phyloP scores from a whole-genome alignment of 2,329 filamentous ascomycete genomes.

The Alternaria sp. region DNA sequence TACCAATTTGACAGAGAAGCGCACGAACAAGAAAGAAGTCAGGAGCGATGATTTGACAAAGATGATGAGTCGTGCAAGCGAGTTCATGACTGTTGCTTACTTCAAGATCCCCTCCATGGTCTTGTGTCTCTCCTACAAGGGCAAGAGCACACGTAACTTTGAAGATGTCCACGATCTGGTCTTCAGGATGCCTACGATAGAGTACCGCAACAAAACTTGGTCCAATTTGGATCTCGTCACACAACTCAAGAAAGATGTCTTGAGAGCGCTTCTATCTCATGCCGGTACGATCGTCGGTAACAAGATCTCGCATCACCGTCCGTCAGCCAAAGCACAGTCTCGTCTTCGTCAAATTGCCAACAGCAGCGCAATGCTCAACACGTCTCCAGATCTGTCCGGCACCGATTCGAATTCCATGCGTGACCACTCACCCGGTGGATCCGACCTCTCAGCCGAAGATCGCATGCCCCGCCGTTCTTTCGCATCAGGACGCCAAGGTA shows the following conservation, averaged over 20 bases:
- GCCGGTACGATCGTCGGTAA: constrained; percentile 97
- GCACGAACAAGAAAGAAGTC: constrained; percentile 63
- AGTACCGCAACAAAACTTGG: constrained; percentile 99
- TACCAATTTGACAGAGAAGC: constrained; percentile 56
- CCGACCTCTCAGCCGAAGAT: constrained; percentile 36
- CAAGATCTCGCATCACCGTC: constrained; percentile 91
- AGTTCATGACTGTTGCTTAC: constrained; percentile 96
- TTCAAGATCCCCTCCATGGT: constrained; percentile 96
- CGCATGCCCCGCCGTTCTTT: constrained; percentile 38
- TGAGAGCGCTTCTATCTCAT: constrained; percentile 92
- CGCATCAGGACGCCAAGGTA: constrained; percentile 42
- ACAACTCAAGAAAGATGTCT: constrained; percentile 91
- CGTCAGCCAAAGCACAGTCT: constrained; percentile 79
- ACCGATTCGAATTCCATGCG: constrained; percentile 42
- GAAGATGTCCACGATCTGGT: constrained; percentile 98
- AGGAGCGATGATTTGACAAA: constrained; percentile 89
- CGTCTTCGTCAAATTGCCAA: constrained; percentile 86
- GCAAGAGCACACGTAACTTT: constrained; percentile 92
- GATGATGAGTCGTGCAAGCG: constrained; percentile 95
- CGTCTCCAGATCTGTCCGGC: constrained; percentile 44
- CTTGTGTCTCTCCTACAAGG: constrained; percentile 94
- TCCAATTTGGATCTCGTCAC: constrained; percentile 94
- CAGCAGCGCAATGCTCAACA: constrained; percentile 70
- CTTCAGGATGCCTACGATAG: constrained; percentile 91
- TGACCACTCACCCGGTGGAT: constrained; percentile 45